Evolutionary conservation across 2,329 filamentous ascomycete genomes (phyloP).

Genomic region (Penicillium aurantiogriseum): DNA sequence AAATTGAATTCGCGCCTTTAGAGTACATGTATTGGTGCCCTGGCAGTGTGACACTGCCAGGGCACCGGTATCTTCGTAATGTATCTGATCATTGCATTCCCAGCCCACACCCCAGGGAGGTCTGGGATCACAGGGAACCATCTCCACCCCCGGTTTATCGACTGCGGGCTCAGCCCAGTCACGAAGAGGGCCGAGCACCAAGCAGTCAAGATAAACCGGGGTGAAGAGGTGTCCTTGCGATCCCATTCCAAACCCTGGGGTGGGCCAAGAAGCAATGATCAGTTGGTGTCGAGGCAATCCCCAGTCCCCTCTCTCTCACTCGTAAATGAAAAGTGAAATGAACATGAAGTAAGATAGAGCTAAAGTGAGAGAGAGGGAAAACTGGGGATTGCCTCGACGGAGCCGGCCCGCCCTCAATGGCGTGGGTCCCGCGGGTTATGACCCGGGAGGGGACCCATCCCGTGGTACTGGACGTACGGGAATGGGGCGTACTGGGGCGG

Average conservation of each 20-base stretch:
- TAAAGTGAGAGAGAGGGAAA: slow-evolving; percentile 11
- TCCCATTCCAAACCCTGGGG: not conserved
- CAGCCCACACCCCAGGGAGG: not conserved
- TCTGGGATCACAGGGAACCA: not conserved
- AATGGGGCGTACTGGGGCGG: slow-evolving; percentile 32
- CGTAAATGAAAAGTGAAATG: not conserved
- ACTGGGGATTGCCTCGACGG: slow-evolving; percentile 4
- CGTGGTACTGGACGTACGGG: slow-evolving; percentile 21
- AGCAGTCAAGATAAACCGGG: not conserved
- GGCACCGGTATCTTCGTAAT: slow-evolving; percentile 1
- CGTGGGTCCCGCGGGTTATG: slow-evolving; percentile 8
- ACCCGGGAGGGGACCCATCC: slow-evolving; percentile 20
- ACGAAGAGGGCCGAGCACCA: not conserved
- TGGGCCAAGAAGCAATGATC: slow-evolving; percentile 1
- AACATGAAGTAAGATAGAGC: not conserved
- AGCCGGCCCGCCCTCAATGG: slow-evolving; percentile 13
- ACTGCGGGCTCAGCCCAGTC: not conserved
- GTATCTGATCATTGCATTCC: slow-evolving; percentile 1
- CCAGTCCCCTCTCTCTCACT: not conserved
- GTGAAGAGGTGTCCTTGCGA: not conserved
- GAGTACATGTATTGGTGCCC: slow-evolving; percentile 7
- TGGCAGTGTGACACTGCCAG: not conserved
- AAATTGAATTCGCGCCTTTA: slow-evolving; percentile 1
- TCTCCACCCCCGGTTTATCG: not conserved
- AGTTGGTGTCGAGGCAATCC: not conserved